These are phyloP conservation scores for Aspergillus felis DNA, from an alignment of 2,329 filamentous ascomycete genomes.

Conservation along the genomic window DNA sequence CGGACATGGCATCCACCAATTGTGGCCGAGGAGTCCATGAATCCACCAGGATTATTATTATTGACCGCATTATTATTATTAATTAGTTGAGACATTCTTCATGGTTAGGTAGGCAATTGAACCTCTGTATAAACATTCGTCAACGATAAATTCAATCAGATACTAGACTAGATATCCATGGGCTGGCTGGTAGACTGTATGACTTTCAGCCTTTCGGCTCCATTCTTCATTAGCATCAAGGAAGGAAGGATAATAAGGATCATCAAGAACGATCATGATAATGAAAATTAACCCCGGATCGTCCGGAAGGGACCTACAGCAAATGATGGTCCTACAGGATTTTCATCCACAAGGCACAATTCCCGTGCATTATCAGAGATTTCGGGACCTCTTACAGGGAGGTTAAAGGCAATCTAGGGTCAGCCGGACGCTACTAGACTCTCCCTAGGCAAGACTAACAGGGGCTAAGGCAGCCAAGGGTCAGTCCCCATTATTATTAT, in stretches of 20 bases:
- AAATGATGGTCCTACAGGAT: background rate
- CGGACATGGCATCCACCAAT: background rate
- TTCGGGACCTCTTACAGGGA: too few relatives aligned
- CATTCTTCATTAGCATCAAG: too few relatives aligned
- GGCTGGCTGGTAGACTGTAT: too few relatives aligned
- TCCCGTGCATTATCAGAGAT: too few relatives aligned
- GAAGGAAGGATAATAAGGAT: too few relatives aligned
- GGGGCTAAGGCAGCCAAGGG: background rate
- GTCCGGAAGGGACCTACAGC: conserved; percentile 2
- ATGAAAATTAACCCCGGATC: conserved; percentile 1
- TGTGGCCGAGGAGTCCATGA: background rate
- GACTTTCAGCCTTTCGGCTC: too few relatives aligned
- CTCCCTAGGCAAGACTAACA: background rate
- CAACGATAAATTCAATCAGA: background rate
- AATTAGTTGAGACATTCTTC: background rate
- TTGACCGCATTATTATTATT: background rate
- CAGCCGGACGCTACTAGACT: too few relatives aligned
- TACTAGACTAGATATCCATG: too few relatives aligned
- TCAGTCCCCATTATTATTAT: too few relatives aligned
- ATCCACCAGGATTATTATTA: background rate
- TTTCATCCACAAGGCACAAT: background rate
- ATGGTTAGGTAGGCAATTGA: background rate
- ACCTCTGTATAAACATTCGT: background rate
- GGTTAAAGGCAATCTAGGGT: too few relatives aligned
- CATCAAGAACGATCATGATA: too few relatives aligned